Evolutionary conservation across 2,329 filamentous ascomycete species (phyloP), one percentile per base, ranked within the genome.

Genomic region (Exophiala sideris): DNA sequence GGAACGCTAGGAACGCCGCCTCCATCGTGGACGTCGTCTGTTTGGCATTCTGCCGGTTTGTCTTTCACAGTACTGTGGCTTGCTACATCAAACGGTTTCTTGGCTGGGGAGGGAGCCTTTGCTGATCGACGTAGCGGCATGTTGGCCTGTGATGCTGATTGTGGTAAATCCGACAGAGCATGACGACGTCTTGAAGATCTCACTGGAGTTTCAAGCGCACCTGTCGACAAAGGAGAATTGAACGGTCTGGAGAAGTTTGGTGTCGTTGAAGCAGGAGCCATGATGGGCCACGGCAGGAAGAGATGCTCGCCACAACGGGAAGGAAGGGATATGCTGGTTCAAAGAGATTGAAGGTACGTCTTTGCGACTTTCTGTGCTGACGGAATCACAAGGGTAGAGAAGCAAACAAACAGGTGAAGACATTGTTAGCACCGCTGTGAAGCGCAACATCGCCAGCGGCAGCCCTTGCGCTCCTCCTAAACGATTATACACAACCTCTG

Each of bases 241-340:
- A 58, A 45, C 3, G 54, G 52, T 38, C 55, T 53, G 20, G 55
- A 60, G 55, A 60, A 60, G 45, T 60, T 60, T 12, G 52, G 58
- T 32, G 49, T 54, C 8, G 54, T 46, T 20, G 50, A 49, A 18
- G 53, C 44, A 52, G 42, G 47, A 20, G 57, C 41, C 57, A 56
- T 59, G 44, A 21, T 59, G 48, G 38, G 9, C n/a, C 35, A 24
- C 41, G 29, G 21, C 11, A 32, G 11, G 9, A 4, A 29, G 21
- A 18, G n/a, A n/a, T 7, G n/a, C 21, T 44, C 12, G n/a, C 18
- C n/a, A 44, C n/a, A 14, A 44, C 3, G 41, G 20, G 21, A 24
- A 20, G 45, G 38, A 42, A 14, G 38, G 9, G 8, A 12, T 32
- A 48, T 18, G 45, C 24, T 5, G 33, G 35, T 10, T 20, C 41